These are phyloP conservation scores for Cutaneotrichosporon spelunceum DNA, from an alignment of 1,284 basidiomycete genomes.

Conservation along the genomic window DNA sequence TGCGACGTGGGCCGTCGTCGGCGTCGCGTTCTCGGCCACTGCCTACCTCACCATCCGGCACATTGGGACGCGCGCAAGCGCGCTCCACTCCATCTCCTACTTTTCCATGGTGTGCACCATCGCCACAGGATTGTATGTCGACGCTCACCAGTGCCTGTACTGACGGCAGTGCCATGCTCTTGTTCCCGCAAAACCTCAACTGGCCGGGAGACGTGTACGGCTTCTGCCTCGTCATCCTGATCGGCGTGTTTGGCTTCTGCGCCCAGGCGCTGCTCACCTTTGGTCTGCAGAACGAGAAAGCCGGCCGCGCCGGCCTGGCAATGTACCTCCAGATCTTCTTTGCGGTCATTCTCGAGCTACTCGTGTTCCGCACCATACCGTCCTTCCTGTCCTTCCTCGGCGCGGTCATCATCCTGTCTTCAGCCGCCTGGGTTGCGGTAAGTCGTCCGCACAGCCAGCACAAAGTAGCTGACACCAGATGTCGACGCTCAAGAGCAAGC, in stretches of 20 bases:
- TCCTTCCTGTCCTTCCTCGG: conserved; percentile 45
- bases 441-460: conserved; percentile 25
- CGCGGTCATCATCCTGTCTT: conserved; percentile 43
- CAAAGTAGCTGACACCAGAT: conserved; percentile 9
- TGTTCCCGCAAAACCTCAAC: conserved; percentile 17
- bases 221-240: conserved; percentile 44
- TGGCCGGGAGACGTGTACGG: conserved; percentile 20
- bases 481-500: conserved; percentile 22
- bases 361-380: conserved; percentile 45
- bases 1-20: conserved; percentile 41
- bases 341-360: conserved; percentile 45
- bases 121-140: conserved; percentile 54
- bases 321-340: conserved; percentile 51
- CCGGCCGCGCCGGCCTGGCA: conserved; percentile 49
- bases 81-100: conserved; percentile 67
- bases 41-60: conserved; percentile 62
- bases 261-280: conserved; percentile 57
- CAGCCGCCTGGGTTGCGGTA: conserved; percentile 49
- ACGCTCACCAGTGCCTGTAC: background rate
- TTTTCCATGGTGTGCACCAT: conserved; percentile 65
- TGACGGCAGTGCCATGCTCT: conserved; percentile 22
- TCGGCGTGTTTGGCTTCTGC: conserved; percentile 60
- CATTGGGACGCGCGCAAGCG: conserved; percentile 69
- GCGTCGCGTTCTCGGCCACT: conserved; percentile 36
- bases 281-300: conserved; percentile 51